These are phyloP conservation scores for Pleomassaria siparia DNA, from an alignment of 2,329 filamentous ascomycete genomes.

Conservation along the genomic window DNA sequence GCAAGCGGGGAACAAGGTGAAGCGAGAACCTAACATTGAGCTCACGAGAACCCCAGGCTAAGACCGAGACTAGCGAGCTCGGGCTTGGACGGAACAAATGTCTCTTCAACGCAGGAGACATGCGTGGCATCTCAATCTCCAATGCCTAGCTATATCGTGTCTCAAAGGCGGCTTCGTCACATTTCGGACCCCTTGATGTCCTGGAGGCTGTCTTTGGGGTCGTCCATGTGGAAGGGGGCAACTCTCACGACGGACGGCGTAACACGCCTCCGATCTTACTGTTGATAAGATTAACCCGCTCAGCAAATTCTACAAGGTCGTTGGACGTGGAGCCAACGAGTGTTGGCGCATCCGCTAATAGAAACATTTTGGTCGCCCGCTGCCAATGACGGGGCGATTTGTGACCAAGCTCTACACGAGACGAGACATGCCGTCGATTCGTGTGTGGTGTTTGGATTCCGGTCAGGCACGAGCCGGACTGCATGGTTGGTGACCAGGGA, in stretches of 20 bases:
- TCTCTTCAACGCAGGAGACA: slow-evolving; percentile 12
- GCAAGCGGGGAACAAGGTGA: slow-evolving; percentile 14
- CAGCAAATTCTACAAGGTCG: slow-evolving; percentile 10
- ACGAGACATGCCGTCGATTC: slow-evolving; percentile 26
- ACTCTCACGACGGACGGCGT: slow-evolving; percentile 15
- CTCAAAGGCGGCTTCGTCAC: slow-evolving; percentile 21
- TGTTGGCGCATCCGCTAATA: slow-evolving; percentile 20
- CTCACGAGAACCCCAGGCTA: neutral
- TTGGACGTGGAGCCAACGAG: slow-evolving; percentile 11
- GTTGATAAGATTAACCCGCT: slow-evolving; percentile 22
- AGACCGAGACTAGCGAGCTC: slow-evolving; percentile 10
- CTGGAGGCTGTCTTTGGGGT: neutral
- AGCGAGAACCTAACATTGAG: slow-evolving; percentile 15
- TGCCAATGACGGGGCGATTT: slow-evolving; percentile 24
- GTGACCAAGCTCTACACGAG: slow-evolving; percentile 13
- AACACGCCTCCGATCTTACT: slow-evolving; percentile 29
- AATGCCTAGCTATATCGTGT: slow-evolving; percentile 17
- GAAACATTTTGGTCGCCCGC: slow-evolving; percentile 10
- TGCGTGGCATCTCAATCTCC: slow-evolving; percentile 16
- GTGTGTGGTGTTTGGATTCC: slow-evolving; percentile 13
- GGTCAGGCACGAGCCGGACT: slow-evolving; percentile 17
- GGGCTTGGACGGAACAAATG: slow-evolving; percentile 7
- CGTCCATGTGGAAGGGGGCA: slow-evolving; percentile 11
- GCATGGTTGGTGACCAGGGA: slow-evolving; percentile 7
- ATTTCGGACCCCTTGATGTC: slow-evolving; percentile 20